These are phyloP conservation scores for Ramalina intermedia DNA, from an alignment of 495 filamentous ascomycete species.

Conservation along the genomic window DNA sequence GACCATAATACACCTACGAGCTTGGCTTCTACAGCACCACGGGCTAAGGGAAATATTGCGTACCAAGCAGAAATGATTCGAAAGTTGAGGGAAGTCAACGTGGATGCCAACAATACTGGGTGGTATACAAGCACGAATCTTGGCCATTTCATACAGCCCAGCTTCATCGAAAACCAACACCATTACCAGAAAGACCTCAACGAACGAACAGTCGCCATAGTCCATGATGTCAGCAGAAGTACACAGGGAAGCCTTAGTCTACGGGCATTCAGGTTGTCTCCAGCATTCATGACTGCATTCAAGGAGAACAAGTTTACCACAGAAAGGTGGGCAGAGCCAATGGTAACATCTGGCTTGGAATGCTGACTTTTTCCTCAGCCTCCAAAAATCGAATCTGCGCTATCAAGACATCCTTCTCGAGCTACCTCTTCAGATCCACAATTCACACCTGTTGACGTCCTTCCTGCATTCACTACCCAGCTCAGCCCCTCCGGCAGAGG, in stretches of 20 bases:
- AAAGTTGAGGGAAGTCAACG: slow-evolving; percentile 89
- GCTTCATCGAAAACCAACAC: slow-evolving; percentile 95
- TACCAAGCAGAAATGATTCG: slow-evolving; percentile 98
- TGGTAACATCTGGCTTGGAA: background rate
- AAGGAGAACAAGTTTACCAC: slow-evolving; percentile 96
- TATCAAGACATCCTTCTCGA: slow-evolving; percentile 92
- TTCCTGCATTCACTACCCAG: slow-evolving; percentile 79
- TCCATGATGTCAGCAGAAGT: slow-evolving; percentile 89
- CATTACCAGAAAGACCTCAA: slow-evolving; percentile 91
- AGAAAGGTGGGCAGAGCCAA: slow-evolving; percentile 51
- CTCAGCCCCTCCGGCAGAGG: slow-evolving; percentile 39
- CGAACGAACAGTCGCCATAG: slow-evolving; percentile 81
- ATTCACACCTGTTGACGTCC: slow-evolving; percentile 90
- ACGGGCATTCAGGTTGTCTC: slow-evolving; percentile 78
- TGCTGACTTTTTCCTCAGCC: slow-evolving; percentile 34
- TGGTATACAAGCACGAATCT: slow-evolving; percentile 99
- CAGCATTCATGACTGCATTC: slow-evolving; percentile 78
- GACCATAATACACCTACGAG: slow-evolving; percentile 55
- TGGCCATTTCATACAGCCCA: slow-evolving; percentile 91
- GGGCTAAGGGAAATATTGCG: slow-evolving; percentile 71
- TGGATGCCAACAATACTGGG: slow-evolving; percentile 93
- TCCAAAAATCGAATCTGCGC: slow-evolving; percentile 81
- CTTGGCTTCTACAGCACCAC: slow-evolving; percentile 73
- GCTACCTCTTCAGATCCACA: slow-evolving; percentile 83
- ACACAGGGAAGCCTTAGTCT: slow-evolving; percentile 81